Evolutionary conservation across 2,329 filamentous ascomycete species (phyloP).

Genomic region (Exophiala mesophila): DNA sequence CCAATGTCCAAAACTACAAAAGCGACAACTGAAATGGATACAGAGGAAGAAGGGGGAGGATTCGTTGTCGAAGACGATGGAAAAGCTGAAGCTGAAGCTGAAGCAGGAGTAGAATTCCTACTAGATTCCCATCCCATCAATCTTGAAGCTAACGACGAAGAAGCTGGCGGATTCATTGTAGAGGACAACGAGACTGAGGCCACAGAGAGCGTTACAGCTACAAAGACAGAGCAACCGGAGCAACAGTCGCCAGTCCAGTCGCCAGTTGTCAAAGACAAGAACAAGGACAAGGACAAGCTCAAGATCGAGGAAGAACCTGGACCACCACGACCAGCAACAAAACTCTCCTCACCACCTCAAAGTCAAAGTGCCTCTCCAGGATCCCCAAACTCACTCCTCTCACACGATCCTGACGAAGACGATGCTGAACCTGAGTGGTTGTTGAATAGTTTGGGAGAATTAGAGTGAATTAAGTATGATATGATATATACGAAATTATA

Average conservation of each 20-base stretch:
- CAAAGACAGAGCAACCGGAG: too few relatives aligned
- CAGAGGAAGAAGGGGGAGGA: slow-evolving; percentile 38
- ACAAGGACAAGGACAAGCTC: background rate
- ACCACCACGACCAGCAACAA: background rate
- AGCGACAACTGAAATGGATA: background rate
- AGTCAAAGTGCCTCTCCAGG: background rate
- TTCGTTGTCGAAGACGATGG: slow-evolving; percentile 31
- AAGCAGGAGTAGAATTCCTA: background rate
- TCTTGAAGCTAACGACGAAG: slow-evolving; percentile 1
- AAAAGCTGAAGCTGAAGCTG: background rate
- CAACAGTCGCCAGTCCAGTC: too few relatives aligned
- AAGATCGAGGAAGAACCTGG: background rate
- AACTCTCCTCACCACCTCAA: background rate
- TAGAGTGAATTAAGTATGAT: too few relatives aligned
- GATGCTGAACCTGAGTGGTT: slow-evolving; percentile 63
- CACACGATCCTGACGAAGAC: slow-evolving; percentile 61
- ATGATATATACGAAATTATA: too few relatives aligned
- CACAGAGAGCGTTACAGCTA: too few relatives aligned
- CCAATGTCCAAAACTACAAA: background rate
- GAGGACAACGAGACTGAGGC: slow-evolving; percentile 22
- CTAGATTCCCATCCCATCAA: background rate
- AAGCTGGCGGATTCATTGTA: slow-evolving; percentile 29
- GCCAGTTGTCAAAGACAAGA: too few relatives aligned
- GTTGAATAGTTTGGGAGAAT: slow-evolving; percentile 28
- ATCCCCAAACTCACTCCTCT: slow-evolving; percentile 32